Evolutionary conservation across 345 rosid species (phyloP).

Genomic region (Arabidopsis thaliana): DNA sequence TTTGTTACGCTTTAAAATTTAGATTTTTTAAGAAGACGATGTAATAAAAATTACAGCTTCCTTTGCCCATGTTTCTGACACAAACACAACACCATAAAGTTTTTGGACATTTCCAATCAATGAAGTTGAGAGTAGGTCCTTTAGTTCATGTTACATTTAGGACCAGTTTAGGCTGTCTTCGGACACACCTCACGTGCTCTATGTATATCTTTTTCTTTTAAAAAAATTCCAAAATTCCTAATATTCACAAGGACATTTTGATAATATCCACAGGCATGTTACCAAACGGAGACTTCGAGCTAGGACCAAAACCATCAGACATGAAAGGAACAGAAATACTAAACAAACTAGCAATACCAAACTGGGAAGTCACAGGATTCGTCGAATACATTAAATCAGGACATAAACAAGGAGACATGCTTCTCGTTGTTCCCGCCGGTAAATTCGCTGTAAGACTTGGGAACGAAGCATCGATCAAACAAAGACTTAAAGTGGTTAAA

Average conservation of each 20-base stretch:
- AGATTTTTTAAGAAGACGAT: background rate
- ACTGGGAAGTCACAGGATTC: conserved; percentile 78
- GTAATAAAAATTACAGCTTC: background rate
- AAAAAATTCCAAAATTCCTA: background rate
- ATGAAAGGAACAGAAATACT: conserved; percentile 72
- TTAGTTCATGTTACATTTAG: conserved; percentile 27
- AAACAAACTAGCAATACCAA: conserved; percentile 60
- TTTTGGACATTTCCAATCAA: conserved; percentile 42
- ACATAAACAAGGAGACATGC: conserved; percentile 94
- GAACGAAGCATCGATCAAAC: conserved; percentile 90
- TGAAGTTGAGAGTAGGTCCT: conserved; percentile 26
- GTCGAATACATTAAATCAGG: conserved; percentile 90
- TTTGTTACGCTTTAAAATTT: background rate
- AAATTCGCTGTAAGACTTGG: conserved; percentile 81
- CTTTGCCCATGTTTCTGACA: conserved; percentile 18
- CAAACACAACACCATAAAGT: conserved; percentile 20
- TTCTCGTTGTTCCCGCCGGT: conserved; percentile 84
- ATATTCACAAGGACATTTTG: background rate
- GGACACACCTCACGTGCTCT: conserved; percentile 40
- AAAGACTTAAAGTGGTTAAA: conserved; percentile 55
- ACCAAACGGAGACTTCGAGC: conserved; percentile 85
- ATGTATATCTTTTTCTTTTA: background rate
- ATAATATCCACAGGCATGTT: conserved; percentile 56
- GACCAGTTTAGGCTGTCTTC: conserved; percentile 42
- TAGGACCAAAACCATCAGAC: conserved; percentile 61